A percentile compares a stretch with the other conserved stretches of the same genome.
These are phyloP conservation scores for Mycena sp. DNA, from an alignment of 1,284 basidiomycete genomes.

Conservation along the genomic window DNA sequence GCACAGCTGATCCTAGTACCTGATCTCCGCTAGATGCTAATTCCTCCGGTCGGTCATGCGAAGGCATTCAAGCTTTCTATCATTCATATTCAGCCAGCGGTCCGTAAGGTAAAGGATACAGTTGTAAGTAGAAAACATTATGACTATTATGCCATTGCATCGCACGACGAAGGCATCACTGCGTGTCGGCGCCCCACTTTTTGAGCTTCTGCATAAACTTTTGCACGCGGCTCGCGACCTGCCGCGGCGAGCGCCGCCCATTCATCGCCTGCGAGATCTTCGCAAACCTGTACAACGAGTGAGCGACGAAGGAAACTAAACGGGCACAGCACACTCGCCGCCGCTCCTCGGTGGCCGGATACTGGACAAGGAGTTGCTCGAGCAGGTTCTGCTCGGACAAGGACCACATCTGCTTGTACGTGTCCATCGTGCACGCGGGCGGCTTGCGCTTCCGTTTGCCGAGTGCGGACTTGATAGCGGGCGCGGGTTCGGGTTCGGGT, in stretches of 20 bases:
- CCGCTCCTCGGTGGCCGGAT: constrained; percentile 80
- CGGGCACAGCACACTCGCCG: constrained; percentile 52
- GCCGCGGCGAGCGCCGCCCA: constrained; percentile 75
- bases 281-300: constrained; percentile 64
- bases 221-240: constrained; percentile 85
- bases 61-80: too few relatives aligned
- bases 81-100: too few relatives aligned
- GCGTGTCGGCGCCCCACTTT: constrained; percentile 63
- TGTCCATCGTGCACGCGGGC: constrained; percentile 65
- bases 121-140: too few relatives aligned
- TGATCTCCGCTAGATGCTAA: neutral
- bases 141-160: too few relatives aligned
- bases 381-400: constrained; percentile 78
- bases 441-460: constrained; percentile 29
- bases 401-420: constrained; percentile 82
- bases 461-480: constrained; percentile 18
- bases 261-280: constrained; percentile 84
- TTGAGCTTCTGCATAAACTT: constrained; percentile 87
- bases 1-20: neutral
- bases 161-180: too few relatives aligned
- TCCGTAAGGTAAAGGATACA: too few relatives aligned
- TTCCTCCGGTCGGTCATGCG: constrained; percentile 2
- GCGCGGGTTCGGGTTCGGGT: constrained; percentile 4
- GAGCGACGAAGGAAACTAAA: neutral
- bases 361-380: constrained; percentile 75